phyloP scores from a whole-genome alignment of 108 stramenopile species.

The Nannochloropsis salina region DNA sequence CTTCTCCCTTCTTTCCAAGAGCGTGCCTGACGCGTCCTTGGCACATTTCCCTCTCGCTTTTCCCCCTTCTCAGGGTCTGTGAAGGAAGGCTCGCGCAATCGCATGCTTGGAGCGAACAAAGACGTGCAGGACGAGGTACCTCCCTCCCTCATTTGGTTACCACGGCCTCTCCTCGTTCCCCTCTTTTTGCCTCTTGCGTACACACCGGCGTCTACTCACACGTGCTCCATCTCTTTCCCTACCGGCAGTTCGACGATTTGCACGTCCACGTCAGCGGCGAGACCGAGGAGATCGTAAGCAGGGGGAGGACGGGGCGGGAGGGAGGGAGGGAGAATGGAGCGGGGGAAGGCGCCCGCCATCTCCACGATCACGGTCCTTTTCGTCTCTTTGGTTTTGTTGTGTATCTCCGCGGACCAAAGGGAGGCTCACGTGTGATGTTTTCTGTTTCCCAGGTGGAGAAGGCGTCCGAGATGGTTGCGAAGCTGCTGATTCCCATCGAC shows the following conservation, averaged over 20 bases:
- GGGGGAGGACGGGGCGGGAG: background rate
- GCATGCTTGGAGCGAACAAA: slow-evolving; percentile 69
- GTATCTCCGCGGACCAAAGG: background rate
- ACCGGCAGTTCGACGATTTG: slow-evolving; percentile 62
- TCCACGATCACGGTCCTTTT: no score
- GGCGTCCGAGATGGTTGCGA: slow-evolving; percentile 80
- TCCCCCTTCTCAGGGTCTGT: slow-evolving; percentile 48
- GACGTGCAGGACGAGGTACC: slow-evolving; percentile 38
- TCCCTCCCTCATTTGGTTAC: background rate
- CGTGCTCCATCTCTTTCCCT: background rate
- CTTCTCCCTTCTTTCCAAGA: background rate
- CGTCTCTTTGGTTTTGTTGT: background rate
- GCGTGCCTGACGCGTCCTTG: no score
- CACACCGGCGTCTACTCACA: background rate
- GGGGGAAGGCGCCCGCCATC: background rate
- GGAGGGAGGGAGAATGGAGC: background rate
- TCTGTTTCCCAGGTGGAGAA: slow-evolving; percentile 59
- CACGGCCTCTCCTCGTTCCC: background rate
- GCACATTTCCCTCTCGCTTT: no score
- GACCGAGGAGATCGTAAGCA: slow-evolving; percentile 58
- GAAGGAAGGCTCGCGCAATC: slow-evolving; percentile 88
- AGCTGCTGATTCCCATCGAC: slow-evolving; percentile 88
- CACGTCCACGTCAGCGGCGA: slow-evolving; percentile 93
- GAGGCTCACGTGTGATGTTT: slow-evolving; percentile 4
- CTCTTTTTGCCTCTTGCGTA: background rate